Conservation (phyloP, 106 monocot genomes). For the Dendrobium nobile region DNA sequence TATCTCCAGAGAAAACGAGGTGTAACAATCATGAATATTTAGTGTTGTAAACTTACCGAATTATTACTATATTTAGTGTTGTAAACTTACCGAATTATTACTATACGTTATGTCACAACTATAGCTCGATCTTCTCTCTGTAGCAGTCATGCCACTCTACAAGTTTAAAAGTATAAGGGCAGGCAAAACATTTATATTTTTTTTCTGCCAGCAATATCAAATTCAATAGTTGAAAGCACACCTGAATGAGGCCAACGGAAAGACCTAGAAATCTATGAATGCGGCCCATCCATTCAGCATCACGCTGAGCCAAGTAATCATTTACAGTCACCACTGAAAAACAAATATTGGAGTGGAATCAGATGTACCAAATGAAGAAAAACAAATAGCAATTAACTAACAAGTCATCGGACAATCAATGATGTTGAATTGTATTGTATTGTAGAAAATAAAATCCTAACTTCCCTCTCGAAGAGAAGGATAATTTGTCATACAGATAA, state of each 20-base stretch:
- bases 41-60: conserved; percentile 44
- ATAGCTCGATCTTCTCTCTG: conserved; percentile 84
- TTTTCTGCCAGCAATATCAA: not conserved
- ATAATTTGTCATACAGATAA: not conserved
- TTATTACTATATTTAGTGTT: conserved; percentile 73
- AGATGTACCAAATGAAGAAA: not conserved
- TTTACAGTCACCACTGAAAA: conserved; percentile 95
- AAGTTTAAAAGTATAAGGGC: conserved; percentile 12
- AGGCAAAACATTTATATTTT: not conserved
- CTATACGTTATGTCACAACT: conserved; percentile 96
- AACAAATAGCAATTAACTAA: not conserved
- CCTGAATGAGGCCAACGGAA: conserved; percentile 97
- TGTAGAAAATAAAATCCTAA: not conserved
- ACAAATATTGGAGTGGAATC: not conserved
- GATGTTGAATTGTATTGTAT: not conserved
- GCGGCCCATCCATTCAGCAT: conserved; percentile 99
- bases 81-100: conserved; percentile 78
- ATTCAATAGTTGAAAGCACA: conserved; percentile 6
- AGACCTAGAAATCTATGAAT: conserved; percentile 98
- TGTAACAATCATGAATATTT: not conserved
- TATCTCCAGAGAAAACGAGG: not conserved
- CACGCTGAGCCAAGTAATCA: conserved; percentile 97
- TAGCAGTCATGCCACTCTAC: conserved; percentile 73
- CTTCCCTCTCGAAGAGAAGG: not conserved
- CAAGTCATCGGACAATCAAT: not conserved